Evolutionary conservation across 2,329 filamentous ascomycete species (phyloP).

Genomic region (Magnaporthiopsis poae): DNA sequence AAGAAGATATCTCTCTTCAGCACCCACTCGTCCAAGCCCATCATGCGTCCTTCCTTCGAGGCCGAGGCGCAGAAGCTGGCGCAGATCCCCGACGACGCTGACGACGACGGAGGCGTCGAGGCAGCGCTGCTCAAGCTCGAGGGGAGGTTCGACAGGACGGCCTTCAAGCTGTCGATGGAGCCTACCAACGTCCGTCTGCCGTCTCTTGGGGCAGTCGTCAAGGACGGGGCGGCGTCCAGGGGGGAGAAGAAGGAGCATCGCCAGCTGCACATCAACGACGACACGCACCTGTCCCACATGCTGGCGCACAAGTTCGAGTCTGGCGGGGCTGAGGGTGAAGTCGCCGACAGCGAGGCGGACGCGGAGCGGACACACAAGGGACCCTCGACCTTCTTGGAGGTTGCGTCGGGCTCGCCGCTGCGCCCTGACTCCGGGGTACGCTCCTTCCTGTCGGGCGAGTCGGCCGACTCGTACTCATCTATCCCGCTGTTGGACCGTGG

Average conservation of each 20-base stretch:
- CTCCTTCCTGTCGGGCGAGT: constrained; percentile 50
- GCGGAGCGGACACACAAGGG: neutral
- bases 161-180: constrained; percentile 31
- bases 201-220: constrained; percentile 7
- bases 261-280: constrained; percentile 33
- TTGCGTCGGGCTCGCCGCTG: constrained; percentile 12
- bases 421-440: constrained; percentile 26
- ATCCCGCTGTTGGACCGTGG: constrained; percentile 67
- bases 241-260: constrained; percentile 35
- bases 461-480: constrained; percentile 65
- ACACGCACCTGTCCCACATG: constrained; percentile 11
- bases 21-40: constrained; percentile 51
- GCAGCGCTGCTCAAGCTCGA: constrained; percentile 88
- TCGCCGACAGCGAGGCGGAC: constrained; percentile 1
- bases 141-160: constrained; percentile 62
- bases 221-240: neutral
- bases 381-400: constrained; percentile 15
- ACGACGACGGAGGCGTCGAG: constrained; percentile 78
- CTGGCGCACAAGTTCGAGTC: constrained; percentile 10
- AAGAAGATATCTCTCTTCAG: constrained; percentile 47
- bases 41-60: constrained; percentile 71
- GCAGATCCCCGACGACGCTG: constrained; percentile 70
- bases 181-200: constrained; percentile 18
- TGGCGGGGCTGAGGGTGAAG: neutral
- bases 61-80: constrained; percentile 78